These are phyloP conservation scores for Gossypium davidsonii DNA, from an alignment of 441 rosid genomes.

Conservation along the genomic window DNA sequence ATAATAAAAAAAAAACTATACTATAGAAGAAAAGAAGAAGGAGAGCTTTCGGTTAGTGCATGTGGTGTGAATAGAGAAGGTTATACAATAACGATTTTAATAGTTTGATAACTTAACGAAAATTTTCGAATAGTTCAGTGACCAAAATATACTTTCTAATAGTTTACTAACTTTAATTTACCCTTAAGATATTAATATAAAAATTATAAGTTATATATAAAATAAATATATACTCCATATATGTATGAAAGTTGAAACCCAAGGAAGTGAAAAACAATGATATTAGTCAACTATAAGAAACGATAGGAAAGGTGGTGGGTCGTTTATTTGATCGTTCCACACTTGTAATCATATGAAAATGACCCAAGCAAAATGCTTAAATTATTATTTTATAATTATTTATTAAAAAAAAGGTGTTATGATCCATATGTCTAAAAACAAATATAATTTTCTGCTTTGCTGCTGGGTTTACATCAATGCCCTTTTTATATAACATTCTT, in stretches of 20 bases:
- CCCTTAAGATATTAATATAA: too few relatives aligned
- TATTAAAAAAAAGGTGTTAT: neutral
- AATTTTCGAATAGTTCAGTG: too few relatives aligned
- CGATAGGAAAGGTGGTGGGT: slow-evolving; percentile 15
- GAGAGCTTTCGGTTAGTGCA: too few relatives aligned
- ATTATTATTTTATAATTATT: neutral
- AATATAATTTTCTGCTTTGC: neutral
- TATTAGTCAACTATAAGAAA: neutral
- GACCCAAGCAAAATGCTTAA: neutral
- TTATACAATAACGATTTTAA: too few relatives aligned
- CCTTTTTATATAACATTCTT: neutral
- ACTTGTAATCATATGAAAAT: slow-evolving; percentile 4
- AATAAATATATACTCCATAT: neutral
- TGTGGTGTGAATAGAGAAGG: too few relatives aligned
- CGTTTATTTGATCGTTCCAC: neutral
- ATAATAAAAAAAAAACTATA: too few relatives aligned
- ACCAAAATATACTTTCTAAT: too few relatives aligned
- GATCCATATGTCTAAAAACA: neutral
- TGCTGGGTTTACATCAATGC: neutral
- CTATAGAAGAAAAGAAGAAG: too few relatives aligned
- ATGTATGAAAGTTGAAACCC: neutral
- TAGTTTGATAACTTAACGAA: too few relatives aligned
- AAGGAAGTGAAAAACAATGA: slow-evolving; percentile 9
- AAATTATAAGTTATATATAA: neutral
- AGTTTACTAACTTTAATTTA: too few relatives aligned